Evolutionary conservation across 192 early-diverging fungal genomes (phyloP).

Genomic region (Coemansia asiatica): DNA sequence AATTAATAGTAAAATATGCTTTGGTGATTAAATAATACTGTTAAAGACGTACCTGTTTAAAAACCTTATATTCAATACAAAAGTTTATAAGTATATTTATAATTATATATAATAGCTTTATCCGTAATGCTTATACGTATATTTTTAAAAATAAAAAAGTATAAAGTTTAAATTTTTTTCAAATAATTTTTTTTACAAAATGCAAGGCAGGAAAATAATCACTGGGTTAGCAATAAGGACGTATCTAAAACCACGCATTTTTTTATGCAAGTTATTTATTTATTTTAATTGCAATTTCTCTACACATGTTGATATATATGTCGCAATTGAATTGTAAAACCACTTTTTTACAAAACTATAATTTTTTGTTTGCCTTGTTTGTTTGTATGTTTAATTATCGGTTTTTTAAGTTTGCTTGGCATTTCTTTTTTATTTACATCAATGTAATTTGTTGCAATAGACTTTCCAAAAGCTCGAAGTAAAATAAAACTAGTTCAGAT

Average conservation of each 20-base stretch:
- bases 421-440: background rate
- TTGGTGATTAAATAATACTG: background rate
- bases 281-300: background rate
- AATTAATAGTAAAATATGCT: background rate
- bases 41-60: background rate
- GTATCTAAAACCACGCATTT: background rate
- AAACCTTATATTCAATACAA: too few species aligned
- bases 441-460: background rate
- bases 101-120: background rate
- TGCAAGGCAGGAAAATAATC: background rate
- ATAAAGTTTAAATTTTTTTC: background rate
- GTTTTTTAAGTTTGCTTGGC: background rate
- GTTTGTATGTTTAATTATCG: background rate
- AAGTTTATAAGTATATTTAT: too few species aligned
- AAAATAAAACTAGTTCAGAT: background rate
- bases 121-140: background rate
- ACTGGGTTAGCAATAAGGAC: background rate
- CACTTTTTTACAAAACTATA: background rate
- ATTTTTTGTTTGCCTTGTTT: background rate
- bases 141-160: background rate
- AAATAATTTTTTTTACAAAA: background rate
- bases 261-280: background rate
- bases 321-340: too few species aligned
- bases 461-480: slow-evolving; percentile 5
- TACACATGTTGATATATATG: too few species aligned